Evolutionary conservation across 2,329 filamentous ascomycete species (phyloP), one percentile per base, ranked within the genome.

Genomic region (Phaeoacremonium minimum): DNA sequence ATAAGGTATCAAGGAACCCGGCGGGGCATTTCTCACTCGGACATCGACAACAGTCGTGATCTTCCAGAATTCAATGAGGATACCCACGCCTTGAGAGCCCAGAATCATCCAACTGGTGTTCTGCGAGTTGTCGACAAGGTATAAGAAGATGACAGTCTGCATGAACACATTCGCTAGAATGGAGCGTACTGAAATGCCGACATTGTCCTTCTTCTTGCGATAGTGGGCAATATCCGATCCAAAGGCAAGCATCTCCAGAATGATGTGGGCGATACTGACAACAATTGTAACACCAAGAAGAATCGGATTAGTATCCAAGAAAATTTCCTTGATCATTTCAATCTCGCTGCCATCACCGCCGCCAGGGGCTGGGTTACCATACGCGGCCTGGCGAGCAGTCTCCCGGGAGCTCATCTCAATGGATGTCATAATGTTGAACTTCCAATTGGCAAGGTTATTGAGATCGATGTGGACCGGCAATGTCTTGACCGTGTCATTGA

Each of bases 21-120:
- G 73, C 0, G 73, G 67, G 1, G 84, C 75, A 4, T 80, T 73
- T 11, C 87, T 83, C 40, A 97, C 51, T 37, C 88, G 83, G 39
- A 98, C 86, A 53, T 98, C 80, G 51, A 97, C 93, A 0, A 90
- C 80, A 35, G 95, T 97, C 8, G 93, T 98, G 51, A 98, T 83
- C 64, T 98, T 98, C 93, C 93, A 98, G 43, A 80, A 63, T 56
- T 80, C 76, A 46, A 80, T 79, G 30, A 80, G 37, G 38, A 80
- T 80, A 34, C 90, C 89, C 44, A 95, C 80, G 15, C 85, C 93
- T 66, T 98, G 93, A 9, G 87, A 85, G 34, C 90, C 89, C 15
- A 98, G 71, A 50, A 98, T 97, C 89, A 98, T 97, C 91, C 91
- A 98, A 46, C 86, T 95, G 1, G 93, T 98, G 60, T 93, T 94